Percentiles rank a stretch among this genome's conserved stretches.
These are phyloP conservation scores for Suillus plorans DNA, from an alignment of 768 basidiomycete genomes.

Conservation along the genomic window DNA sequence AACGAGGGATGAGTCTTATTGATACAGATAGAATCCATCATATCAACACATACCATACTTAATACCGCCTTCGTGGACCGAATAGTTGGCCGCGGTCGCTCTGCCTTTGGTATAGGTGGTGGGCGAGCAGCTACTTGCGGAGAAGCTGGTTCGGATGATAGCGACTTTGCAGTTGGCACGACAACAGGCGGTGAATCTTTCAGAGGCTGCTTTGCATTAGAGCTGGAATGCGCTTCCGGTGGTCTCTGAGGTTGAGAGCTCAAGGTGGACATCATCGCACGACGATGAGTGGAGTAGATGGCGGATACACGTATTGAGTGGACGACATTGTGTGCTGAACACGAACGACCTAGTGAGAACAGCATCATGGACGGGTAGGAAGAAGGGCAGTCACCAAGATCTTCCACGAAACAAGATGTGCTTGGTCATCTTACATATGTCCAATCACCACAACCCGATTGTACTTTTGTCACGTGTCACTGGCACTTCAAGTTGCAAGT, in stretches of 20 bases:
- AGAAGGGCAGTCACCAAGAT: background rate
- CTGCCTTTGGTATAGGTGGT: conserved; percentile 63
- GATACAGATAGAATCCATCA: conserved; percentile 1
- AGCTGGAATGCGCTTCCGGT: conserved; percentile 16
- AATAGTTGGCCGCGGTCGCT: conserved; percentile 63
- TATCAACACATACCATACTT: conserved; percentile 53
- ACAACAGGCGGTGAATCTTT: conserved; percentile 54
- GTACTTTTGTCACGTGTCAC: background rate
- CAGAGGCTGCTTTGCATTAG: conserved; percentile 16
- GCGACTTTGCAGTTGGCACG: conserved; percentile 42
- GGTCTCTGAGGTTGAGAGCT: conserved; percentile 34
- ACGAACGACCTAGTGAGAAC: background rate
- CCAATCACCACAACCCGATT: background rate
- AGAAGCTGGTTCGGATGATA: conserved; percentile 61
- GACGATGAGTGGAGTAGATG: conserved; percentile 33
- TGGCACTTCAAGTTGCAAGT: background rate
- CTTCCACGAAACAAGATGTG: background rate
- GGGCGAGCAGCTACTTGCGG: conserved; percentile 74
- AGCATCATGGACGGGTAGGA: background rate
- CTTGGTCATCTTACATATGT: background rate
- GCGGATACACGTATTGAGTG: background rate
- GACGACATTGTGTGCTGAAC: background rate
- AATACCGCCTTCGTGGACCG: conserved; percentile 77
- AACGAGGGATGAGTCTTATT: conserved; percentile 5
- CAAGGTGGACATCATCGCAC: conserved; percentile 69